Base-by-base conservation (phyloP, 164 flowering plant species). In the Protea cynaroides region DNA sequence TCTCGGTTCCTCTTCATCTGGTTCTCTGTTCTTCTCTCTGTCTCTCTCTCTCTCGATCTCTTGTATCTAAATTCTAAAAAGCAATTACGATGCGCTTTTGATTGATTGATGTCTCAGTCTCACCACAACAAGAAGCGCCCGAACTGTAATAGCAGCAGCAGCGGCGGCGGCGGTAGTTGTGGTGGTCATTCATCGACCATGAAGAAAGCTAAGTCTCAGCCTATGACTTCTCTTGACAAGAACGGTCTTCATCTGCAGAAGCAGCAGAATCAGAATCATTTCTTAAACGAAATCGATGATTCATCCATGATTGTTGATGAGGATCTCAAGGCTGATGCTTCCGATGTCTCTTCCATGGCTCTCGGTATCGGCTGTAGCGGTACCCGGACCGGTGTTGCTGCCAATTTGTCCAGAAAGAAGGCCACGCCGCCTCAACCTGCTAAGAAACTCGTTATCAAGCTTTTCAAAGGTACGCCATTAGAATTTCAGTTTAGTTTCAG, bases 361-460 rank as follows among this genome's bases (percentile, higher is more conserved):
- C 62, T 72, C 54, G 76, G 68, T 44, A 71, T 61, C 12, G 82
- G 78, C 19, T 34, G 69, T 52, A 63, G 75, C 52, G 38, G 71
- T 5, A 60, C 15, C 54, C n/a, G 63, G 10, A 52, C 69, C 29
- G 79, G 82, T 0, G 72, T 78, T 38, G 80, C 93, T 49, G 82
- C 92, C 19, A 92, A 92, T 79, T 77, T 89, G 71, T 78, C 93
- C 11, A 75, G 98, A 44, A 92, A 92, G 75, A 92, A 90, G 78
- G 98, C 98, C 21, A 79, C 80, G 4, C 92, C 84, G 7, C 98
- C 98, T 58, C 95, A 86, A 76, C 98, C 98, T 3, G 61, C 86
- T 17, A 92, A 92, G 82, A 88, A 88, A 74, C 86, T 92, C 53
- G 93, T 92, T 47, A 92, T 92, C 75, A 88, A 86, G 85, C 84